Conservation (phyloP, 1,284 basidiomycete species). For the Sutorius eximius region DNA sequence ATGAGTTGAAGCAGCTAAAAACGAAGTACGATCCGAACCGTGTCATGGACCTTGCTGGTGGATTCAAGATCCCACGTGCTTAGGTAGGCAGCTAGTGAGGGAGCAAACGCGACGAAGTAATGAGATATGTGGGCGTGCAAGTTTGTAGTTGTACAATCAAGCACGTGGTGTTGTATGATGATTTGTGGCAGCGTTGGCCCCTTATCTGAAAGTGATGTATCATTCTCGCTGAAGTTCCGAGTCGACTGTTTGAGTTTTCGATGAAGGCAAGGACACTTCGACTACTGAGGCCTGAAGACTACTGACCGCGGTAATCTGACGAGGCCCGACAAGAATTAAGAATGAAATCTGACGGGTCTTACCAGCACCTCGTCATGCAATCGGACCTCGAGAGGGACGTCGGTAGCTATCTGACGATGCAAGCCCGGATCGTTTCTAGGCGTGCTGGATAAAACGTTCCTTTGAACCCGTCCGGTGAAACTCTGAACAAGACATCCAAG, state of each 20-base stretch:
- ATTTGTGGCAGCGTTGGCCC: background rate
- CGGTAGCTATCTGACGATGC: background rate
- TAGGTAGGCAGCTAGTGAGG: background rate
- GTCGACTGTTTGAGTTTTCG: background rate
- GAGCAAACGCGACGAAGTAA: background rate
- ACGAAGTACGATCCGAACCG: background rate
- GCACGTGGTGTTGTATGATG: background rate
- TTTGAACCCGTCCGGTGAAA: background rate
- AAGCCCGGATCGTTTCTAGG: background rate
- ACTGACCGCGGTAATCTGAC: too few species aligned
- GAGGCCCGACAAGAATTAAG: background rate
- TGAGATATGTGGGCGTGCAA: background rate
- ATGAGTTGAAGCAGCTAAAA: background rate
- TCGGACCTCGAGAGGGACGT: background rate
- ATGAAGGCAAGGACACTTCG: background rate
- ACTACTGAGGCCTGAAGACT: too few species aligned
- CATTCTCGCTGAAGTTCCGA: background rate
- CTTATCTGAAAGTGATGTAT: background rate
- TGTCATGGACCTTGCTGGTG: conserved; percentile 5
- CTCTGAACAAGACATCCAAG: background rate
- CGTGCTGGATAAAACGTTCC: background rate
- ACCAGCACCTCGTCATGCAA: background rate
- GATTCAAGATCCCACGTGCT: conserved; percentile 3
- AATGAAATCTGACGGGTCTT: background rate
- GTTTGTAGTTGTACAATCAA: background rate